These are phyloP conservation scores for Rhizopus delemar DNA, from an alignment of 371 early-diverging fungal species.

Conservation along the genomic window DNA sequence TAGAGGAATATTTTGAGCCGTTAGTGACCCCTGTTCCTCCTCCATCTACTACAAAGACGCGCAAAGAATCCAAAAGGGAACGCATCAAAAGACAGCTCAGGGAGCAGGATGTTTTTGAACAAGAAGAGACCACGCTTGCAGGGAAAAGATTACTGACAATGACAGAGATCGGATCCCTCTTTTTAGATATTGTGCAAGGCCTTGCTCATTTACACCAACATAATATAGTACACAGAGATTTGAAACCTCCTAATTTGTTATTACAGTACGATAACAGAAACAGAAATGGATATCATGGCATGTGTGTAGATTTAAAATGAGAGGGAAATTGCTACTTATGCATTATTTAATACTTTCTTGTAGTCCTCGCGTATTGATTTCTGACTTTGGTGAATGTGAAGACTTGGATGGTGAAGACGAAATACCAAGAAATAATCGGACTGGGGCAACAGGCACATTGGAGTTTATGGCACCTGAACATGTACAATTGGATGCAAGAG, in stretches of 20 bases:
- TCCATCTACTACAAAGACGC: neutral
- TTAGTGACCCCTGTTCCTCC: slow-evolving; percentile 1
- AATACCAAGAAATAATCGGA: slow-evolving; percentile 64
- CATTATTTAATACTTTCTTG: neutral
- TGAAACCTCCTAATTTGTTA: slow-evolving; percentile 91
- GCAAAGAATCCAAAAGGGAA: slow-evolving; percentile 40
- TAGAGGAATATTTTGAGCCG: slow-evolving; percentile 85
- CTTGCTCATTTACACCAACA: slow-evolving; percentile 82
- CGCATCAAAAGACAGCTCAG: slow-evolving; percentile 34
- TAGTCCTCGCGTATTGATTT: slow-evolving; percentile 83
- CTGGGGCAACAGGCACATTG: slow-evolving; percentile 94
- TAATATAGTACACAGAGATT: slow-evolving; percentile 84
- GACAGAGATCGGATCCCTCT: slow-evolving; percentile 79
- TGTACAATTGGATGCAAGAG: slow-evolving; percentile 47
- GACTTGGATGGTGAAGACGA: slow-evolving; percentile 50
- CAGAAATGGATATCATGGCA: slow-evolving; percentile 22
- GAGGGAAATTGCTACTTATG: neutral
- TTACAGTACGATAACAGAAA: slow-evolving; percentile 63
- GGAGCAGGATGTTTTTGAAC: slow-evolving; percentile 30
- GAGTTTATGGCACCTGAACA: slow-evolving; percentile 95
- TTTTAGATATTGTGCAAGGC: slow-evolving; percentile 87
- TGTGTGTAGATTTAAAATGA: slow-evolving; percentile 9
- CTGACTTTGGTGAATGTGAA: slow-evolving; percentile 97
- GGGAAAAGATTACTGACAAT: slow-evolving; percentile 57
- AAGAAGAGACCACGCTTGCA: slow-evolving; percentile 16